Evolutionary conservation across 1,139 yeast species (phyloP).

Genomic region (Pichia sp.): DNA sequence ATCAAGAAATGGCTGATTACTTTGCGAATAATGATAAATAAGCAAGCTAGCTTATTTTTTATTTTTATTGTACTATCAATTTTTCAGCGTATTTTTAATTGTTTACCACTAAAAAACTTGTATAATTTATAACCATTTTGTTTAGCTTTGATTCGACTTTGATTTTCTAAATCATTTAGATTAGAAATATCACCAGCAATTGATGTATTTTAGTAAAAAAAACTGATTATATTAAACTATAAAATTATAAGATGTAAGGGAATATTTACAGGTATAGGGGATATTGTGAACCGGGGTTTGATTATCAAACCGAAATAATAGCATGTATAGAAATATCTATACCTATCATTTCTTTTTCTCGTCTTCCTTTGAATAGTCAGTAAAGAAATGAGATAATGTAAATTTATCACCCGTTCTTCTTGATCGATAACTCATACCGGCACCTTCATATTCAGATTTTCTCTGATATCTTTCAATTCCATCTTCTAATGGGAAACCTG

Average conservation of each 20-base stretch:
- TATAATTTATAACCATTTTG: not conserved
- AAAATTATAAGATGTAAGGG: not conserved
- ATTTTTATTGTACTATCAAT: not conserved
- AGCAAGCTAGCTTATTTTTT: not conserved
- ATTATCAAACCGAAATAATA: not conserved
- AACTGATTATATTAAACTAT: not conserved
- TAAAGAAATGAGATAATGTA: constrained; percentile 15
- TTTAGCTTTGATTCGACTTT: not conserved
- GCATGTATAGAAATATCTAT: not conserved
- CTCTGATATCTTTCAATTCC: constrained; percentile 31
- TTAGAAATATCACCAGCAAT: not conserved
- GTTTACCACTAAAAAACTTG: not conserved
- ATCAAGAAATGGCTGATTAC: constrained; percentile 80
- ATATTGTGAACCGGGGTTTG: not conserved
- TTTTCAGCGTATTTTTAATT: no score
- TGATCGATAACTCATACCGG: constrained; percentile 50
- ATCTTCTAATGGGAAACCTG: constrained; percentile 36
- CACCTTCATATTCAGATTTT: constrained; percentile 60
- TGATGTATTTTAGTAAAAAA: not conserved
- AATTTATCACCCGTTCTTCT: constrained; percentile 42
- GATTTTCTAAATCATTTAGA: not conserved
- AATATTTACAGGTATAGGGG: not conserved
- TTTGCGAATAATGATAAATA: constrained; percentile 26
- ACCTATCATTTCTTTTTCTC: not conserved
- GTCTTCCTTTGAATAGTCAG: constrained; percentile 14